These are phyloP conservation scores for Auricularia cornea DNA, from an alignment of 768 basidiomycete genomes.

Conservation along the genomic window DNA sequence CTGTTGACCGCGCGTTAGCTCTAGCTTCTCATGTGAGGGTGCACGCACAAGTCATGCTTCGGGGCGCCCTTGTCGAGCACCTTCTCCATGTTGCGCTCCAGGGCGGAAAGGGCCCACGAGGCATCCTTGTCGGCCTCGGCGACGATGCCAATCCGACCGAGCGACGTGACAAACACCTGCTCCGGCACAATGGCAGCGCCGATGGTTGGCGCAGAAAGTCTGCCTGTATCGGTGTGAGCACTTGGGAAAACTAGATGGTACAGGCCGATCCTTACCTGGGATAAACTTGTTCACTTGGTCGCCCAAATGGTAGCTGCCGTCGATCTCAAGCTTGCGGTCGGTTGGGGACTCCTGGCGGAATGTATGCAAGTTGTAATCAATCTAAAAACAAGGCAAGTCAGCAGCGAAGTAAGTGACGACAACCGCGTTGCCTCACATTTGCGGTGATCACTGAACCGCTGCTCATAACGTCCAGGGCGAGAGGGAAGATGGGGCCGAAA, in stretches of 20 bases:
- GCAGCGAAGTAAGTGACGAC: slow-evolving; percentile 6
- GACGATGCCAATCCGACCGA: slow-evolving; percentile 71
- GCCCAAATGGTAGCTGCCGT: slow-evolving; percentile 65
- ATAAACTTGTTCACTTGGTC: slow-evolving; percentile 74
- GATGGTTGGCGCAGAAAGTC: slow-evolving; percentile 37
- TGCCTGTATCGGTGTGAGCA: slow-evolving; percentile 33
- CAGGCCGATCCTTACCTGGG: slow-evolving; percentile 40
- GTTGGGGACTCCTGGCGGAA: slow-evolving; percentile 44
- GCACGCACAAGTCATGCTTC: slow-evolving; percentile 51
- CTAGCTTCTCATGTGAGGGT: not conserved
- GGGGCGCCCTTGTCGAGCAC: slow-evolving; percentile 45
- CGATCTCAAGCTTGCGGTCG: slow-evolving; percentile 45
- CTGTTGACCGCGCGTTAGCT: too few relatives aligned
- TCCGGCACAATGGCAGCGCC: slow-evolving; percentile 41
- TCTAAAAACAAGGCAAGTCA: slow-evolving; percentile 29
- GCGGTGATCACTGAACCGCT: slow-evolving; percentile 56
- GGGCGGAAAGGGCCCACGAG: slow-evolving; percentile 50
- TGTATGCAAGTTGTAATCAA: slow-evolving; percentile 57
- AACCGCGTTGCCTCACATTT: slow-evolving; percentile 44
- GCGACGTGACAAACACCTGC: slow-evolving; percentile 67
- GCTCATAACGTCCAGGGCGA: slow-evolving; percentile 51
- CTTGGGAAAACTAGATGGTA: not conserved
- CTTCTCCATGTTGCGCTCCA: slow-evolving; percentile 68
- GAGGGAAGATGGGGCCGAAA: slow-evolving; percentile 67
- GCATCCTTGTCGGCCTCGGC: slow-evolving; percentile 48